Percentiles rank a stretch among this genome's conserved stretches.
Evolutionary conservation across 2,329 filamentous ascomycete species (phyloP).

Genomic region (Chaetomiaceae sp.): DNA sequence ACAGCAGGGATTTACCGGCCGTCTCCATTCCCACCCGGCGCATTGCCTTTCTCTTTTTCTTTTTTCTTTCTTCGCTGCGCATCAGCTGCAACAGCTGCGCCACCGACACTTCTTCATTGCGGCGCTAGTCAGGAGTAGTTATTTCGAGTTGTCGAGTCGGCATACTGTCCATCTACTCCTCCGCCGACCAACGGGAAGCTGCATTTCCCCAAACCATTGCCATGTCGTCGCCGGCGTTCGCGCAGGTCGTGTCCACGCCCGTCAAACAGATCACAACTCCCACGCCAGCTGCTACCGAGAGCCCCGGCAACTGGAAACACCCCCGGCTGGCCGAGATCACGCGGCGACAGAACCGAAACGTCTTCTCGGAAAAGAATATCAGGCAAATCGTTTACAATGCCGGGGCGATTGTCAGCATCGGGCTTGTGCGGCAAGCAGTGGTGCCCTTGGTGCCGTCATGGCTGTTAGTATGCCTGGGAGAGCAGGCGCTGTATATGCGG

Average conservation of each 20-base stretch:
- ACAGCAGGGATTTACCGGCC: constrained; percentile 15
- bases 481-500: too few species aligned
- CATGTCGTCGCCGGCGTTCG: constrained; percentile 31
- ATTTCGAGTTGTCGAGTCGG: too few species aligned
- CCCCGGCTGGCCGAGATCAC: constrained; percentile 85
- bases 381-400: constrained; percentile 65
- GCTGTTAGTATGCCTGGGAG: constrained; percentile 32
- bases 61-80: too few species aligned
- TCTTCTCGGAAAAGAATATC: constrained; percentile 74
- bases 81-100: not conserved
- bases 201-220: constrained; percentile 6
- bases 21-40: not conserved
- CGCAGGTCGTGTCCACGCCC: constrained; percentile 22
- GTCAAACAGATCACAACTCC: constrained; percentile 27
- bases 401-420: constrained; percentile 34
- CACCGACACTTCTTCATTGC: not conserved
- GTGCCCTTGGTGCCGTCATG: constrained; percentile 33
- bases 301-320: constrained; percentile 83
- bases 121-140: too few species aligned
- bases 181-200: too few species aligned
- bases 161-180: too few species aligned
- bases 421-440: constrained; percentile 36
- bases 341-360: constrained; percentile 69
- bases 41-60: too few species aligned
- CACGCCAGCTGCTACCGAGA: constrained; percentile 44